These are phyloP conservation scores for Tolypocladium ophioglossoides DNA, from an alignment of 2,329 filamentous ascomycete species.

Conservation along the genomic window DNA sequence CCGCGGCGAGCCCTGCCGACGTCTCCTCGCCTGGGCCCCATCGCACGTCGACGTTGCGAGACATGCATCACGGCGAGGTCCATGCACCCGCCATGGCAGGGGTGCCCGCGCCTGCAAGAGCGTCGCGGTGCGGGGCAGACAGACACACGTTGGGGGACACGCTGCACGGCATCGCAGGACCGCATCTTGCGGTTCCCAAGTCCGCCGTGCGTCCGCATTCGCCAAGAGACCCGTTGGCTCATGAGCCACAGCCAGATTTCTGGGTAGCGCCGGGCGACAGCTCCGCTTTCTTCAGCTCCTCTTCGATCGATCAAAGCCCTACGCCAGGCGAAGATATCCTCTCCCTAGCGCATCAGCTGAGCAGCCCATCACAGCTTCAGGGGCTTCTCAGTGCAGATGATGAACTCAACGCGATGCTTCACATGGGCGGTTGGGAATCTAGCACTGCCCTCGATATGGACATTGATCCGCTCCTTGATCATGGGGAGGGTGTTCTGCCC, in stretches of 20 bases:
- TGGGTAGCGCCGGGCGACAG: conserved; percentile 5
- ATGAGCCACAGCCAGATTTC: conserved; percentile 4
- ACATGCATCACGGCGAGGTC: too few relatives aligned
- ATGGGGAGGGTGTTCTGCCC: neutral
- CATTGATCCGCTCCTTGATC: neutral
- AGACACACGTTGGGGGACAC: too few relatives aligned
- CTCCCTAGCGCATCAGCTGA: conserved; percentile 4
- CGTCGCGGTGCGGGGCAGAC: too few relatives aligned
- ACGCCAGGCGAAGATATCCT: conserved; percentile 3
- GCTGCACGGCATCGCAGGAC: too few relatives aligned
- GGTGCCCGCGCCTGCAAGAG: too few relatives aligned
- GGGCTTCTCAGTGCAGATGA: conserved; percentile 6
- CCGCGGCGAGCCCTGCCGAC: too few relatives aligned
- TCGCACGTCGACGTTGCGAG: too few relatives aligned
- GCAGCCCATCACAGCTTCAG: conserved; percentile 7
- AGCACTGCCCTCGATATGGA: conserved; percentile 4
- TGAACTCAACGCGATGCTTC: conserved; percentile 5
- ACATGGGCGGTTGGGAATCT: conserved; percentile 4
- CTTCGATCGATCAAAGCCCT: conserved; percentile 6
- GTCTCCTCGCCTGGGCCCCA: too few relatives aligned
- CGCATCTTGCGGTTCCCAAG: conserved; percentile 1
- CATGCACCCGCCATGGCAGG: too few relatives aligned
- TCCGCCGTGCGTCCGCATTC: neutral
- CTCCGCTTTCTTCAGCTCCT: conserved; percentile 3
- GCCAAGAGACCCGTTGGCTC: neutral